Evolutionary conservation across 23 red algal genomes (phyloP).

Genomic region (Rhodosorus marinus): DNA sequence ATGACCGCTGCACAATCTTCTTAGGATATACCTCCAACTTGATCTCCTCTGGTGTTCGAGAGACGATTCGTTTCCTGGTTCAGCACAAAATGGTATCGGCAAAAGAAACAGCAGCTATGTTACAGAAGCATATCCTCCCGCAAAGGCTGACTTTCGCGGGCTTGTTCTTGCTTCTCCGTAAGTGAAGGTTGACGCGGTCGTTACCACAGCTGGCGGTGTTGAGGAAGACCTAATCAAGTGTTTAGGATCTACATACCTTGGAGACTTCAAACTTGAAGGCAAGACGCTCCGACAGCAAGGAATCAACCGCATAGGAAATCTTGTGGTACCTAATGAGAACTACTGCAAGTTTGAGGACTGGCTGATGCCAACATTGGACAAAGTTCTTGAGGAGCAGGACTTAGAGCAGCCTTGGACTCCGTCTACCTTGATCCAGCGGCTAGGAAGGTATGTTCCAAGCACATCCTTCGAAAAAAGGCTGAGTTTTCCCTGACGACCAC

Average conservation of each 20-base stretch:
- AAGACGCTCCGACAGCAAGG: constrained; percentile 46
- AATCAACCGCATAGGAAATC: constrained; percentile 90
- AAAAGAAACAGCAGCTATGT: background rate
- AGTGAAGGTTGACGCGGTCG: constrained; percentile 51
- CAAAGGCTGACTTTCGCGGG: no score
- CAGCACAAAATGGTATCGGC: constrained; percentile 32
- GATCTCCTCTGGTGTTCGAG: constrained; percentile 74
- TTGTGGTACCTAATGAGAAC: constrained; percentile 89
- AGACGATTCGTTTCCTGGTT: constrained; percentile 74
- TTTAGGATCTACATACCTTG: constrained; percentile 68
- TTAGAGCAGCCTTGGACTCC: constrained; percentile 44
- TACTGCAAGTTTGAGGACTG: constrained; percentile 99
- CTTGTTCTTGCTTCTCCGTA: no score
- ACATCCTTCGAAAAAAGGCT: no score
- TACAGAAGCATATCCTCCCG: background rate
- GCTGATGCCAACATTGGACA: constrained; percentile 75
- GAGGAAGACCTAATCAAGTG: constrained; percentile 99
- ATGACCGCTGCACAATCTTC: constrained; percentile 54
- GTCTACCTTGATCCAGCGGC: constrained; percentile 40
- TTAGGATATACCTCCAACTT: constrained; percentile 97
- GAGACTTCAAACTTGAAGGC: constrained; percentile 48
- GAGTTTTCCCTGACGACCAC: no score
- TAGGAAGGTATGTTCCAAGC: no score
- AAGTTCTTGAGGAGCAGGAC: constrained; percentile 32
- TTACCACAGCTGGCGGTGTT: constrained; percentile 78